Evolutionary conservation across 345 rosid species (phyloP), one percentile per base, ranked within the genome.

Genomic region (Eutrema heterophyllum): DNA sequence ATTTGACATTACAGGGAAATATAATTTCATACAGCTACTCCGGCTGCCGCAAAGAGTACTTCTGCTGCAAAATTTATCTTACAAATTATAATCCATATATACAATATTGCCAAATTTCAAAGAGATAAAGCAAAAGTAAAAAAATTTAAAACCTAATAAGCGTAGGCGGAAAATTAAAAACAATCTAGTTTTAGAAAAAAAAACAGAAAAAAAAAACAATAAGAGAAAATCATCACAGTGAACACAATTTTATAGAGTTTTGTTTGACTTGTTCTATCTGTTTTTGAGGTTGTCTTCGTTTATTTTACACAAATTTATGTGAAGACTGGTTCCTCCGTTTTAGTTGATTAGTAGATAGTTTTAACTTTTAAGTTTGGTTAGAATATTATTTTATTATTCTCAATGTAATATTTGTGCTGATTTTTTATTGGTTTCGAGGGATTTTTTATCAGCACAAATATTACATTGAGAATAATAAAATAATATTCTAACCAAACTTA

Each of bases 161-260:
- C 33, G 4, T 33, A 36, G 4, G 48, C 9, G 2, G 4, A 32
- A 43, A 13, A 9, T 26, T 40, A 2, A 6, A 72, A 61, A 63
- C 29, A 27, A 27, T 8, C 24, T 39, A 15, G 2, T n/a, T 27
- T 0, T 2, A 7, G 16, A 4, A 56, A 33, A 35, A 15, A 0
- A 52, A 26, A 12, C 1, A 24, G 24, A 51, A 61, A 40, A 1
- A 6, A 29, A 61, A 56, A 45, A 56, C 30, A 46, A 9, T 4
- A 55, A 0, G 11, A 53, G 38, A 10, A 48, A 27, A 64, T 73
- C 71, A 44, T 44, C 21, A 64, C 55, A 64, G 78, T 65, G 29
- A 53, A n/a, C 24, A 21, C 1, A 21, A 1, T 21, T 21, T 21
- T 21, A 21, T 21, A 21, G 24, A 21, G 24, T 21, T 21, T 21